Base-by-base conservation (phyloP, 2,329 filamentous ascomycete species). In the Aspergillus piperis region DNA sequence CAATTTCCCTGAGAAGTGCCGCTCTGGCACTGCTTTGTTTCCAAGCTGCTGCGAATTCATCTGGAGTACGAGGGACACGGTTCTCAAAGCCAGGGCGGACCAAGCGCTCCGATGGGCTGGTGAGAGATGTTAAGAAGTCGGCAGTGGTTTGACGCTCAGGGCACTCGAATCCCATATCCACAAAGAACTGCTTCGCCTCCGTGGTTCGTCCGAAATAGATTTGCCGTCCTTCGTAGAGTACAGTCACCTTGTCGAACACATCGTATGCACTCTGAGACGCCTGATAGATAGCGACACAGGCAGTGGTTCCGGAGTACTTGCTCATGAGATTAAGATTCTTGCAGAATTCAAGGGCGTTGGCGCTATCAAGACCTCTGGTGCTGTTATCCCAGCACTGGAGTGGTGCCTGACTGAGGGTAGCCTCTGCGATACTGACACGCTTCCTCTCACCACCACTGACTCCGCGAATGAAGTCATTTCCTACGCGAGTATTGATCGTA, bases 151-250 rank as follows among this genome's bases (percentile, higher is more conserved):
- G 87, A 3, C 88, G 81, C 2, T 81, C 73, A 0, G 88, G 87
- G 65, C 88, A 90, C 38, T 82, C 71, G 80, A 86, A 91, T 11
- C 89, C 89, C 70, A 88, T 82, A 3, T 81, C 76, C 67, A 88
- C 84, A 62, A 92, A 91, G 74, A 84, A 91, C 0, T 67, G 69
- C 64, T 83, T 86, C 0, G 89, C 89, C 2, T 80, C 73, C 2
- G 67, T 69, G 0, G 85, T 83, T 0, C 82, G 82, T 0, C 90
- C 90, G 65, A 88, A 92, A 77, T 86, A 92, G 65, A 92, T 91
- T 68, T 91, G 84, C 0, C 86, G 82, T 1, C 89, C 89, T 65
- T 90, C 87, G 68, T 91, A 90, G 0, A 91, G 78, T 0, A 92
- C 84, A 0, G 84, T 80, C 0, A 84, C 84, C 69, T 90, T 90